Base-by-base conservation (phyloP, 2,329 filamentous ascomycete genomes). In the Cryphonectria radicalis region DNA sequence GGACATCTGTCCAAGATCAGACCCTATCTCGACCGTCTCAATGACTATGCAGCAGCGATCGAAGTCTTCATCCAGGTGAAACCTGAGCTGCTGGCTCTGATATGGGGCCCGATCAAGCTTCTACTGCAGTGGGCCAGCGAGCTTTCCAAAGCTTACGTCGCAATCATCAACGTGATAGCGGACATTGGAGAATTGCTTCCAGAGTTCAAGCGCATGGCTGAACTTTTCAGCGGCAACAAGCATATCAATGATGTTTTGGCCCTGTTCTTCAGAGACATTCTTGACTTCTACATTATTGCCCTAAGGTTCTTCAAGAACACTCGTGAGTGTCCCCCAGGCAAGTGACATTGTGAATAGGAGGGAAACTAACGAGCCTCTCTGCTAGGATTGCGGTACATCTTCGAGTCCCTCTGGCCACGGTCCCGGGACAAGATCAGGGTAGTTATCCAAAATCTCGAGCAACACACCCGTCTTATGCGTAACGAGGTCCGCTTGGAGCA, bases 111-210 rank as follows among this genome's bases (percentile, higher is more conserved):
- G 1, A 78, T 81, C 25, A 77, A 76, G 69, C 71, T 81, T 19
- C 73, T 92, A 82, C 89, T 92, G 80, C 92, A 88, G 73, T 88
- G 85, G 65, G 88, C 81, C 70, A 86, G 85, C 86, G 87, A 87
- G 25, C 2, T 53, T 14, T 28, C n/a, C 53, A 55, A 25, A 11
- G 53, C 53, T 13, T 55, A 25, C 10, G 11, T 25, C n/a, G 53
- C 53, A 13, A 28, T 55, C 4, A 55, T 55, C 25, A 28, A 55
- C 53, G 13, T 55, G 25, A 55, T 28, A 55, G 53, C 53, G 1
- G n/a, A 55, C 4, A 28, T 55, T 28, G 53, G 53, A 13, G 53
- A 25, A 25, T 13, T 55, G 11, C n/a, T 55, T 25, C 53, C n/a
- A 25, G 53, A 55, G 11, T 55, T 55, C 25, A 55, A 55, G n/a